A percentile compares a stretch with the other conserved stretches of the same genome.
These are phyloP conservation scores for Coemansia sp. DNA, from an alignment of 192 early-diverging fungal genomes.

Conservation along the genomic window DNA sequence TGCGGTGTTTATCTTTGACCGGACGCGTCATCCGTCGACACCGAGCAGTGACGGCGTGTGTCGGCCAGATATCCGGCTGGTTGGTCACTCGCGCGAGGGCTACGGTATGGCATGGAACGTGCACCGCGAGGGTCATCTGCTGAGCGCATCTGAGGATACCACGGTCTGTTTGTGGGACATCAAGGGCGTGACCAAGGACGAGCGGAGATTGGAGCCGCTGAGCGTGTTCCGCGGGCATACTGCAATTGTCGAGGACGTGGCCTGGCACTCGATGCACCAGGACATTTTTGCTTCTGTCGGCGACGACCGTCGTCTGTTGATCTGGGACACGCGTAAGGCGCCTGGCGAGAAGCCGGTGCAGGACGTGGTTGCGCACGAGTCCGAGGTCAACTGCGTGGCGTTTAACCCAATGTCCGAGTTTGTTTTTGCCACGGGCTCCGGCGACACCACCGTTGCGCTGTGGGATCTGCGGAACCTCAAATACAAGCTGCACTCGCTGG, in stretches of 20 bases:
- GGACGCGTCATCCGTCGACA: conserved; percentile 80
- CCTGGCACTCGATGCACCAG: conserved; percentile 84
- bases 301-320: conserved; percentile 88
- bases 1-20: conserved; percentile 96
- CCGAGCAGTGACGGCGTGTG: conserved; percentile 77
- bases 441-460: conserved; percentile 88
- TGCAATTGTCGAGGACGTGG: conserved; percentile 94
- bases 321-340: conserved; percentile 92
- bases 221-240: conserved; percentile 85
- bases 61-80: conserved; percentile 81
- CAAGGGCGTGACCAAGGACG: conserved; percentile 72
- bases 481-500: conserved; percentile 78
- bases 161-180: conserved; percentile 96
- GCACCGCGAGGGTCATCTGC: conserved; percentile 70
- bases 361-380: conserved; percentile 78
- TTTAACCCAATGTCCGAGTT: conserved; percentile 91
- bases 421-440: conserved; percentile 90
- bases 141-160: conserved; percentile 91
- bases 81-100: conserved; percentile 92
- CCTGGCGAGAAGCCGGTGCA: conserved; percentile 63
- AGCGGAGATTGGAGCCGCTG: conserved; percentile 70
- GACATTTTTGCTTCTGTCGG: conserved; percentile 95
- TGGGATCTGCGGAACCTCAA: conserved; percentile 97
- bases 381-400: conserved; percentile 93
- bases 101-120: conserved; percentile 95